Percentiles rank a stretch among this genome's conserved stretches.
Evolutionary conservation across 2,329 filamentous ascomycete species (phyloP).

Genomic region (Eutypella sp.): DNA sequence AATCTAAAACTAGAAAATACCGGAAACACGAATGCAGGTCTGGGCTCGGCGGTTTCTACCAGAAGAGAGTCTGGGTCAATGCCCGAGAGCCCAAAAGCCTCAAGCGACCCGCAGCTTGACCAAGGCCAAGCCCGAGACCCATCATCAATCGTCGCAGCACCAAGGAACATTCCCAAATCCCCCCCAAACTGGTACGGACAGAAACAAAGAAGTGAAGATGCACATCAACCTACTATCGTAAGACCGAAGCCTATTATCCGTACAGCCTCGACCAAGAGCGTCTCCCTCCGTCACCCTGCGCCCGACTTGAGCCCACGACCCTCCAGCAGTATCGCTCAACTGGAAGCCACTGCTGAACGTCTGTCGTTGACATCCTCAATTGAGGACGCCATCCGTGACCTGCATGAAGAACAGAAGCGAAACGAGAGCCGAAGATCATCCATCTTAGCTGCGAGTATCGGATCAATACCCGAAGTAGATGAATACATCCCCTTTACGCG

Average conservation of each 20-base stretch:
- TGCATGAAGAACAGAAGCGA: conserved; percentile 66
- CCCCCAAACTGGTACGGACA: neutral
- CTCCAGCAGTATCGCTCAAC: conserved; percentile 64
- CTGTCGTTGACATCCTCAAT: conserved; percentile 71
- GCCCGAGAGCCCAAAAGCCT: conserved; percentile 8
- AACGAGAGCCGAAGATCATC: conserved; percentile 64
- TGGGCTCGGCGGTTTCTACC: conserved; percentile 1
- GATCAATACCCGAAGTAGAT: conserved; percentile 27
- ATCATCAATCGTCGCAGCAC: conserved; percentile 6
- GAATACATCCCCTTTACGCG: conserved; percentile 30
- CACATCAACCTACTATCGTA: conserved; percentile 17
- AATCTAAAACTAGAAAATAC: conserved; percentile 6
- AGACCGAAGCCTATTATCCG: conserved; percentile 41
- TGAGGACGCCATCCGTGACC: conserved; percentile 69
- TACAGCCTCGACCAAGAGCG: conserved; percentile 39
- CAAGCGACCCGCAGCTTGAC: conserved; percentile 3
- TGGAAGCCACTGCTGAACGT: conserved; percentile 71
- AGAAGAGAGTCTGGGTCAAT: conserved; percentile 12
- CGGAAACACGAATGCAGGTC: conserved; percentile 7
- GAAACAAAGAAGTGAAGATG: neutral
- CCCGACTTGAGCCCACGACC: conserved; percentile 59
- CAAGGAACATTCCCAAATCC: conserved; percentile 8
- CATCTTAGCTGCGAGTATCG: conserved; percentile 46
- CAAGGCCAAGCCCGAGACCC: conserved; percentile 9
- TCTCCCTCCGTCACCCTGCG: conserved; percentile 51